These are phyloP conservation scores for Apophysomyces sp. DNA, from an alignment of 371 early-diverging fungal genomes.

Conservation along the genomic window DNA sequence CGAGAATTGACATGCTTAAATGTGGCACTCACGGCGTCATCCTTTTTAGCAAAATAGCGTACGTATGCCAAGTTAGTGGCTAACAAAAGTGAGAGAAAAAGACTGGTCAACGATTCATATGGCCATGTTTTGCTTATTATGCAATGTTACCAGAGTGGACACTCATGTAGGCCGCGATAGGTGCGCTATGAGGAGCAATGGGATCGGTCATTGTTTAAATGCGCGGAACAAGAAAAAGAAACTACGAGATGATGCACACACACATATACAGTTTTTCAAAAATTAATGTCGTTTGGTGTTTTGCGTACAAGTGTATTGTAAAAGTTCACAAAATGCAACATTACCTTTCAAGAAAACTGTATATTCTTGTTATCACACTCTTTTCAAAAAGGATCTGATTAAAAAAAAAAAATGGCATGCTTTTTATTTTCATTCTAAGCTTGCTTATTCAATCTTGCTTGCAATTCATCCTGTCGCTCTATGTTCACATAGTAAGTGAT, in stretches of 20 bases:
- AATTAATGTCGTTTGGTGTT: too few relatives aligned
- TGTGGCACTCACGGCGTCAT: constrained; percentile 36
- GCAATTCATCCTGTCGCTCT: not conserved
- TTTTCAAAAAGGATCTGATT: too few relatives aligned
- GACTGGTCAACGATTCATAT: too few relatives aligned
- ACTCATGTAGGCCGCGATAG: constrained; percentile 48
- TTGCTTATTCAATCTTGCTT: not conserved
- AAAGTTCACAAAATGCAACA: too few relatives aligned
- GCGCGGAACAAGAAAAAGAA: not conserved
- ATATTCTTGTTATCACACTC: too few relatives aligned
- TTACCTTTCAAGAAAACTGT: too few relatives aligned
- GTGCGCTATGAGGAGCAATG: constrained; percentile 42
- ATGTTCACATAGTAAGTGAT: not conserved
- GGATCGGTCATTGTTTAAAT: constrained; percentile 22
- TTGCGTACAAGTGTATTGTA: too few relatives aligned
- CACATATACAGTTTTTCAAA: too few relatives aligned
- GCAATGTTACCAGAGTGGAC: constrained; percentile 44
- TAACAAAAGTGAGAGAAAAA: not conserved
- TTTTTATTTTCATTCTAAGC: not conserved
- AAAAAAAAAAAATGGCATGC: too few relatives aligned
- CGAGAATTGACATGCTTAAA: constrained; percentile 36
- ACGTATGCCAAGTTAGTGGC: constrained; percentile 49
- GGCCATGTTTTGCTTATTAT: not conserved
- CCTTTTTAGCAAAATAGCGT: constrained; percentile 32
- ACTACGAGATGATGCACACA: not conserved